Evolutionary conservation across 73 alveolate genomes (phyloP).

Genomic region (Paramecium sonneborni): DNA sequence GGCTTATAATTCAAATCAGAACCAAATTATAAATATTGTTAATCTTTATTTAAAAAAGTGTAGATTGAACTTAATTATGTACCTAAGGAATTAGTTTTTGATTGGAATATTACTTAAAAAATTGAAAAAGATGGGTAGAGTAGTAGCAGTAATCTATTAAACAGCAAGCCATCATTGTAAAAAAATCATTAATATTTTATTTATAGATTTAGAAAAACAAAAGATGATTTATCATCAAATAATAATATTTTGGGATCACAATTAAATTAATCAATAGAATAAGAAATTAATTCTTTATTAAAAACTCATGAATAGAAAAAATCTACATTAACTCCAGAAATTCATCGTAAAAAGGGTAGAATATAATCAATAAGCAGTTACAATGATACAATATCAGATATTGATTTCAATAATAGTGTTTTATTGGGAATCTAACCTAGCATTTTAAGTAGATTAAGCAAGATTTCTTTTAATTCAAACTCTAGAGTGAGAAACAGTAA

Average conservation of each 20-base stretch:
- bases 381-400: not conserved
- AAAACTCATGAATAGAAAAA: slow-evolving; percentile 16
- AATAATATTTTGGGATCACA: not conserved
- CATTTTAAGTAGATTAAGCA: slow-evolving; percentile 19
- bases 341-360: not conserved
- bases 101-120: not conserved
- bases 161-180: not conserved
- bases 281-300: not conserved
- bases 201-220: not conserved
- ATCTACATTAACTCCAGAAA: slow-evolving; percentile 7
- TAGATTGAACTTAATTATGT: not conserved
- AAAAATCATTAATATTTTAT: not conserved
- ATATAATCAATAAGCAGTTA: slow-evolving; percentile 11
- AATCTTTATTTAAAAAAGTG: not conserved
- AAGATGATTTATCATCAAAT: not conserved
- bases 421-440: not conserved
- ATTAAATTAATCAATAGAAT: not conserved
- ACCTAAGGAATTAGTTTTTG: not conserved
- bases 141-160: not conserved
- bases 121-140: not conserved
- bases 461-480: not conserved
- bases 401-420: slow-evolving; percentile 39
- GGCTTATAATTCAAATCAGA: slow-evolving; percentile 24
- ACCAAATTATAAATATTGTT: slow-evolving; percentile 52
- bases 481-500: not conserved